Evolutionary conservation across 2,329 filamentous ascomycete species (phyloP), one percentile per base, ranked within the genome.

Genomic region (Colletotrichum paranaense): DNA sequence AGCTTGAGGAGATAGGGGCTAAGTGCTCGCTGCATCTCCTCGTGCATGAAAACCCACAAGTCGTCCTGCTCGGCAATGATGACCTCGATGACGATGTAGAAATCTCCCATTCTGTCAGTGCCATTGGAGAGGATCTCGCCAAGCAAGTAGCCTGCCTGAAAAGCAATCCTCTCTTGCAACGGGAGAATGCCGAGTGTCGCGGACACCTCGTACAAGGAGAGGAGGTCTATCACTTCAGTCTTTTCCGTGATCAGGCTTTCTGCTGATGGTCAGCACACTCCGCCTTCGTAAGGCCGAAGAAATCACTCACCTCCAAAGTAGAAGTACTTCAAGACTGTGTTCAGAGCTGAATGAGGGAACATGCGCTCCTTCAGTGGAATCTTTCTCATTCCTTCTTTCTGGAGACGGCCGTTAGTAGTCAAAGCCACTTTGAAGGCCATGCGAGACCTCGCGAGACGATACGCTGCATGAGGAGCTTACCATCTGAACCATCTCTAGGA

Each of bases 1-100:
- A 72, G 58, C 69, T 55, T 68, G 7, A 16, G 19, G 14, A 72
- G 53, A 35, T 68, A 58, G 30, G 69, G 69, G 9, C 22, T 38
- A 9, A 72, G 62, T 16, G 38, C 55, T 32, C 30, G 62, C 24
- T 72, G 69, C 12, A 68, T 22, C 53, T 68, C 57, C 24, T 52
- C 49, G 16, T 57, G 58, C 12, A 63, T 14, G 9, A 9, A n/a
- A 8, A 24, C n/a, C 52, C 58, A 62, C 3, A 57, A 24, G 5
- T 35, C 24, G 14, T 11, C 30, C 28, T 58, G 49, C 14, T 68
- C 65, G 14, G 49, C 26, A 5, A 53, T 30, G 24, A 72, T 68
- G 19, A 68, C 30, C 2, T 68, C 65, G 4, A 38, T 22, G 12
- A 46, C 65, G 9, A 59, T 63, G 16, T 58, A 58, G n/a, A 72